Evolutionary conservation across 805 yeast species (phyloP), one percentile per base, ranked within the genome.

Genomic region (Henningerozyma blattae): DNA sequence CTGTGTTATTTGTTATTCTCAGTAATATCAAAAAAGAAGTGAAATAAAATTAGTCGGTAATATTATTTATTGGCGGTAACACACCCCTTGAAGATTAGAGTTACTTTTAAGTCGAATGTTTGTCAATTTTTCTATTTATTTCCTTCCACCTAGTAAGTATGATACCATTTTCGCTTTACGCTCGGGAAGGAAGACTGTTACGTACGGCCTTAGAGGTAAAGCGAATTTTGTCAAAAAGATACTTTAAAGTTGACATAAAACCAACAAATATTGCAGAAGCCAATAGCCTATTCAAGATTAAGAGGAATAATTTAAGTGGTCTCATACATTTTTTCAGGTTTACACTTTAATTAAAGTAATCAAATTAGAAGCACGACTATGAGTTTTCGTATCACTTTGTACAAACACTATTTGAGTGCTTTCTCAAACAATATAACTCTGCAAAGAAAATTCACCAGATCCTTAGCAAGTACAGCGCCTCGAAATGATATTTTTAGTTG

Each of bases 401-500:
- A n/a, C n/a, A n/a, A n/a, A n/a, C n/a, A n/a, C n/a, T n/a, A n/a
- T 10, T 10, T 20, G 10, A 20, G 22, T 20, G 7, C 22, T 10
- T 7, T 20, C 10, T 7, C 10, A 10, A 20, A 20, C 22, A 20
- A 7, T 20, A 20, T 20, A 20, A 7, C 10, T 7, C 7, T 20
- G 10, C 10, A 10, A 7, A 10, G 22, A 10, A 7, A 9, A 9
- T 25, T 14, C 6, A 14, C 5, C 7, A 25, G 27, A 25, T 27
- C 17, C 17, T 5, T 8, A 8, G 6, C 18, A 5, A 15, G 18
- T 15, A 25, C 22, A 3, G 29, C 26, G 4, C 14, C 30, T 13
- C 35, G 26, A 16, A 32, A 16, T 8, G 61, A 63, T 18, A 58
- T 62, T 42, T 47, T 62, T 53, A 59, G 61, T 27, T 62, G 68